Conservation (phyloP, 139 green algal species). For the Tetraselmis chui region DNA sequence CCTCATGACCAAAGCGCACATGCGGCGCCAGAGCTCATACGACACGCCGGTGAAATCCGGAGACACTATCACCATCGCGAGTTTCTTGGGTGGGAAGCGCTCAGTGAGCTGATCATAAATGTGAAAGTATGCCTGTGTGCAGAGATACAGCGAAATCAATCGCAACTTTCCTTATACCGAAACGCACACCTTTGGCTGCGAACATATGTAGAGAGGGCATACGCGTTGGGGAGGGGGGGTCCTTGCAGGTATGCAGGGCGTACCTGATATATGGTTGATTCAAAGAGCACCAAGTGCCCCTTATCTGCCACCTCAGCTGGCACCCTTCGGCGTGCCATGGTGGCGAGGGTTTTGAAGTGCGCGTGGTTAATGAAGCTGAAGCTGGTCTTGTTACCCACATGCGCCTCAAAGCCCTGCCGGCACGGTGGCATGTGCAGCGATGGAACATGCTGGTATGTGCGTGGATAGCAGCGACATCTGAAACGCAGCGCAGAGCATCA, state of each 20-base stretch:
- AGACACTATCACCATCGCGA: not conserved
- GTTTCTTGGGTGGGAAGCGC: not conserved
- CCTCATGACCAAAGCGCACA: not conserved
- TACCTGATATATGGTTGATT: not conserved
- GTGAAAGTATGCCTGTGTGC: not conserved
- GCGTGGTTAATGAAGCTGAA: not conserved
- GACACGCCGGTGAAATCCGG: not conserved
- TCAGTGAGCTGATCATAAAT: not conserved
- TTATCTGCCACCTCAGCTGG: not conserved
- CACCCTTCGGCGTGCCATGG: not conserved
- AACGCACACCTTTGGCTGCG: too few species aligned
- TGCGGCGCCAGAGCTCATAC: not conserved
- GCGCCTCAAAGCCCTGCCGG: not conserved
- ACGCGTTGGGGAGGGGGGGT: too few species aligned
- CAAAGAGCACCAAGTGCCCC: not conserved
- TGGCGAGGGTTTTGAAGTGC: not conserved
- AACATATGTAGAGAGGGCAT: too few species aligned
- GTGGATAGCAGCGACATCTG: too few species aligned
- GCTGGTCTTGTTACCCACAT: not conserved
- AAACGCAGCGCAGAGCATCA: not conserved
- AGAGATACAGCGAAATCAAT: too few species aligned
- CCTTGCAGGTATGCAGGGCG: too few species aligned
- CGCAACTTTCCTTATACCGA: too few species aligned
- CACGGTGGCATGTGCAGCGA: too few species aligned
- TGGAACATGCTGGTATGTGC: too few species aligned